phyloP scores from a whole-genome alignment of 2,329 filamentous ascomycete species.

The Pseudophaeomoniella oleicola region DNA sequence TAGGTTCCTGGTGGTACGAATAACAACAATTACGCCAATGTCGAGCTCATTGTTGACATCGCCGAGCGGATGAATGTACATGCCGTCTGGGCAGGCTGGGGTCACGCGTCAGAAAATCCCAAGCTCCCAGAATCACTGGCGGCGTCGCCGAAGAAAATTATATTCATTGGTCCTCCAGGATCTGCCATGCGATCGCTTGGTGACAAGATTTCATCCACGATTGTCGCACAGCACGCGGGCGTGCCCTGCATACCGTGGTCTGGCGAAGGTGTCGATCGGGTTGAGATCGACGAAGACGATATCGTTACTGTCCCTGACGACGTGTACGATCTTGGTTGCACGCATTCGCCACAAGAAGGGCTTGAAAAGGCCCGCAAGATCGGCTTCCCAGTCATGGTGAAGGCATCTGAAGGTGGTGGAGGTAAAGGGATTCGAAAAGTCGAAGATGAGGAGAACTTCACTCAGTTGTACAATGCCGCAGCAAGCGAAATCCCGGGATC shows the following conservation, averaged over 20 bases:
- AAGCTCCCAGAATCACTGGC: constrained; percentile 92
- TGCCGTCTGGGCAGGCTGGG: constrained; percentile 98
- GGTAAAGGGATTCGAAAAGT: constrained; percentile 99
- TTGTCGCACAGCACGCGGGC: constrained; percentile 89
- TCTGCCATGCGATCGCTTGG: constrained; percentile 97
- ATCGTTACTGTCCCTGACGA: constrained; percentile 86
- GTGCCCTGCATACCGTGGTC: constrained; percentile 99
- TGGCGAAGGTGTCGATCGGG: constrained; percentile 74
- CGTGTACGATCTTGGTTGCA: constrained; percentile 81
- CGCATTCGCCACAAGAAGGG: constrained; percentile 78
- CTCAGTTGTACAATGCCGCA: constrained; percentile 81
- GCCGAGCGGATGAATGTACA: constrained; percentile 98
- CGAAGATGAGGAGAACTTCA: constrained; percentile 68
- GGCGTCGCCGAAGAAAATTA: constrained; percentile 93
- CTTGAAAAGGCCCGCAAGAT: constrained; percentile 75
- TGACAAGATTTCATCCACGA: constrained; percentile 99
- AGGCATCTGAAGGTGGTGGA: constrained; percentile 98
- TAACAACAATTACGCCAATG: constrained; percentile 99
- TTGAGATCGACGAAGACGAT: constrained; percentile 62
- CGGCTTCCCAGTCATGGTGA: constrained; percentile 98
- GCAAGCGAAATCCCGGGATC: constrained; percentile 96
- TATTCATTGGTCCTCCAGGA: constrained; percentile 95
- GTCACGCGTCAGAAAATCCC: constrained; percentile 96
- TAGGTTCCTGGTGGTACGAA: constrained; percentile 92
- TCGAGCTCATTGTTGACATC: constrained; percentile 96